These are phyloP conservation scores for Debaryomyces fabryi DNA, from an alignment of 1,139 yeast species.

Conservation along the genomic window DNA sequence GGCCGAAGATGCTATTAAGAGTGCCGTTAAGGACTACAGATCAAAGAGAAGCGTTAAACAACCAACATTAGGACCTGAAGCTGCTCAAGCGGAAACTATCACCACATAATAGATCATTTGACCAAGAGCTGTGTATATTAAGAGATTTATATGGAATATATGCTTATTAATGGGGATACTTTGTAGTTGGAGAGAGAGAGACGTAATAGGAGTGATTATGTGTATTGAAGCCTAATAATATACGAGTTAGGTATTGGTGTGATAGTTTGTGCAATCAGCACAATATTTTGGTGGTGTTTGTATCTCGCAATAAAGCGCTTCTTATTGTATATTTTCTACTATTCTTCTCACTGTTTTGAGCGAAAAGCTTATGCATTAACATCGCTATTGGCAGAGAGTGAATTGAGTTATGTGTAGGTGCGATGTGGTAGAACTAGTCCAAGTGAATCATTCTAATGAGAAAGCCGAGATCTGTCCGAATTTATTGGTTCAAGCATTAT, in stretches of 20 bases:
- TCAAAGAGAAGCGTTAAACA: slow-evolving; percentile 57
- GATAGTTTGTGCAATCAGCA: neutral
- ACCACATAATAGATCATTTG: slow-evolving; percentile 13
- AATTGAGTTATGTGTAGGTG: neutral
- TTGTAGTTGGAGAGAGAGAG: neutral
- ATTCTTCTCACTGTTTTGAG: neutral
- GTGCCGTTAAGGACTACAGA: slow-evolving; percentile 93
- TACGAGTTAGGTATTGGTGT: neutral
- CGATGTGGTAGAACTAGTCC: neutral
- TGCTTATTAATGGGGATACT: neutral
- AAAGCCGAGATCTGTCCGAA: slow-evolving; percentile 1
- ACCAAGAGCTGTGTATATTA: neutral
- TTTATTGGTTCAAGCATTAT: neutral
- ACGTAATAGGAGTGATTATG: neutral
- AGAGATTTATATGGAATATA: slow-evolving; percentile 1
- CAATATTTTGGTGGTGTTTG: too few relatives aligned
- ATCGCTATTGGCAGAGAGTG: neutral
- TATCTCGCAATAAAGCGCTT: too few relatives aligned
- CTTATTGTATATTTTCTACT: neutral
- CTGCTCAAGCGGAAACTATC: slow-evolving; percentile 22
- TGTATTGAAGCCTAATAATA: neutral
- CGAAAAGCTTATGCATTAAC: neutral
- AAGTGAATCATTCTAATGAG: neutral
- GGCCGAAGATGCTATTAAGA: slow-evolving; percentile 97
- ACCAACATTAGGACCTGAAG: slow-evolving; percentile 58